Conservation (phyloP, 768 basidiomycete species). For the Auricularia auricula-judae region DNA sequence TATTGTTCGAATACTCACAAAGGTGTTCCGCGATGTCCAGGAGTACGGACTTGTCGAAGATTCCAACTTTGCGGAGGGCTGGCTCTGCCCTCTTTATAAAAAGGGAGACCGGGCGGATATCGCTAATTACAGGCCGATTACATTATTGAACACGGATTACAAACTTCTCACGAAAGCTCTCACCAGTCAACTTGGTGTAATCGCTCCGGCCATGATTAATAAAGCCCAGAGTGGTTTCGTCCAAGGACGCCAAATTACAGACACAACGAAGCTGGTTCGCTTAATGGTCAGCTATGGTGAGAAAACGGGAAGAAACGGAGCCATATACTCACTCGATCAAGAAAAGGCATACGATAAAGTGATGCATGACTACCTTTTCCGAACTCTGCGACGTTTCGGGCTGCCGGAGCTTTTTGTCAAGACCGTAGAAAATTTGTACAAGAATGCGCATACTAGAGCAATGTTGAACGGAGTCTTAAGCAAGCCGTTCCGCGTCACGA, state of each 20-base stretch:
- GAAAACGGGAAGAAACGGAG: too few relatives aligned
- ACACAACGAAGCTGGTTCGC: conserved; percentile 16
- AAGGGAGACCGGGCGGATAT: conserved; percentile 9
- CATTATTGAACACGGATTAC: conserved; percentile 20
- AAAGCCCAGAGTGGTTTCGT: conserved; percentile 30
- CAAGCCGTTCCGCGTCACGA: conserved; percentile 12
- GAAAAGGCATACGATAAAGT: too few relatives aligned
- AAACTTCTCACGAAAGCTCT: conserved; percentile 21
- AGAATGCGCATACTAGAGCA: conserved; percentile 16
- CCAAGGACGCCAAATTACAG: conserved; percentile 17
- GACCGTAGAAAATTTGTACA: conserved; percentile 20
- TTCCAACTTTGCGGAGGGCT: conserved; percentile 18
- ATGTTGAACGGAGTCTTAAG: conserved; percentile 25
- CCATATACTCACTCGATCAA: too few relatives aligned
- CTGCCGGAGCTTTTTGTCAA: conserved; percentile 9
- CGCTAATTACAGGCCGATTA: neutral
- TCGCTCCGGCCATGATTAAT: conserved; percentile 16
- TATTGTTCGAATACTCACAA: conserved; percentile 13
- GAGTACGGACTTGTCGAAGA: conserved; percentile 9
- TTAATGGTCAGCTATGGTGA: too few relatives aligned
- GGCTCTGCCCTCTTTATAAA: conserved; percentile 30
- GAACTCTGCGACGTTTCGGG: too few relatives aligned
- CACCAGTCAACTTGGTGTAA: conserved; percentile 9
- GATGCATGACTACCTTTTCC: too few relatives aligned
- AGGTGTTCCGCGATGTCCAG: conserved; percentile 36